Evolutionary conservation across 441 rosid species (phyloP).

Genomic region (Eutrema salsugineum): DNA sequence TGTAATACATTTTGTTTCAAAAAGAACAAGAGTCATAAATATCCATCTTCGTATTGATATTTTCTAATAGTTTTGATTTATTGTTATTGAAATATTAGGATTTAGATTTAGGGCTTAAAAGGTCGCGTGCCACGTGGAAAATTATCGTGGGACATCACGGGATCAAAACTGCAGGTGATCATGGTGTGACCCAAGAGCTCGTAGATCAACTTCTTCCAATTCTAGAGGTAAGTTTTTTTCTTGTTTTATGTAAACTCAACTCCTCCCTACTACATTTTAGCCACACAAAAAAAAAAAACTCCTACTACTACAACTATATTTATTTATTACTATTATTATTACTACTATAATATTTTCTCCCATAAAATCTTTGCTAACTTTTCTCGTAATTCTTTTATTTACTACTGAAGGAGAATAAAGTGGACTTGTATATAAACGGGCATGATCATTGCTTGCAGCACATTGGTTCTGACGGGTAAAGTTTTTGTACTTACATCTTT

Average conservation of each 20-base stretch:
- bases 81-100: conserved; percentile 35
- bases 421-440: conserved; percentile 54
- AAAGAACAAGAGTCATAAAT: background rate
- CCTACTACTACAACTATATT: too few relatives aligned
- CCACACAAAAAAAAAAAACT: too few relatives aligned
- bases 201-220: conserved; percentile 57
- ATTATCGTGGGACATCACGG: conserved; percentile 86
- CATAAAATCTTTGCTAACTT: background rate
- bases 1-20: conserved; percentile 31
- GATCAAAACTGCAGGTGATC: conserved; percentile 68
- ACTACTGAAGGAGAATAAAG: conserved; percentile 40
- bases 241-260: too few relatives aligned
- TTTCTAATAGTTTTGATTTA: background rate
- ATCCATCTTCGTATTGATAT: background rate
- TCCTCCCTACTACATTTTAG: too few relatives aligned
- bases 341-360: too few relatives aligned
- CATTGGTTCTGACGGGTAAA: conserved; percentile 40
- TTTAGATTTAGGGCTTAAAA: conserved; percentile 42
- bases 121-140: conserved; percentile 70
- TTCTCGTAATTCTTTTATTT: background rate
- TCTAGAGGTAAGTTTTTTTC: conserved; percentile 45
- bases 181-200: conserved; percentile 64
- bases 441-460: conserved; percentile 66
- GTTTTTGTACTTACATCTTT: background rate
- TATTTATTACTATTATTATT: background rate